Conservation (phyloP, 139 green algal genomes). For the Chlorella vulgaris region DNA sequence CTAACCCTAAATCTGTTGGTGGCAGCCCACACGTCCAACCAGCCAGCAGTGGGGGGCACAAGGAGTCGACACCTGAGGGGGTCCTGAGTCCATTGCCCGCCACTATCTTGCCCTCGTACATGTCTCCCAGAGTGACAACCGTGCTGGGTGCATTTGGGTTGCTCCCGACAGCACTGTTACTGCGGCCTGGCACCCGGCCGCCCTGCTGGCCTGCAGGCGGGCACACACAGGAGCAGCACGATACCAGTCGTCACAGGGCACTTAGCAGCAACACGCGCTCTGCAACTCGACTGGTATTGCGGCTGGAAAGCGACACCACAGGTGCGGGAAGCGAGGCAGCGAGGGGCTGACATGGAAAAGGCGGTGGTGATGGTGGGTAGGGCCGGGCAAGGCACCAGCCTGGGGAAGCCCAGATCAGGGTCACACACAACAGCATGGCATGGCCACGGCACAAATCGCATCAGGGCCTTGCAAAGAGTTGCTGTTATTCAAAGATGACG, state of each 20-base stretch:
- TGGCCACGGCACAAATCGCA: background rate
- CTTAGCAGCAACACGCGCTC: background rate
- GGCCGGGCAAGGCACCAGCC: background rate
- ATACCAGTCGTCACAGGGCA: background rate
- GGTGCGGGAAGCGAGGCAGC: too few species aligned
- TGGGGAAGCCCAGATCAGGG: background rate
- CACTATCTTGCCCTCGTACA: background rate
- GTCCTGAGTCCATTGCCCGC: background rate
- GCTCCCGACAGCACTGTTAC: background rate
- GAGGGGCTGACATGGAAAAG: background rate
- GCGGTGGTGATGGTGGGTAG: background rate
- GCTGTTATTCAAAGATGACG: too few species aligned
- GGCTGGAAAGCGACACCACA: too few species aligned
- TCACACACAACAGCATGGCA: too few species aligned
- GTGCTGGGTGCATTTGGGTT: background rate
- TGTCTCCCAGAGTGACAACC: background rate
- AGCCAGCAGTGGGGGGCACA: background rate
- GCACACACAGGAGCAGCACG: background rate
- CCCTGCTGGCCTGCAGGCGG: slow-evolving; percentile 4
- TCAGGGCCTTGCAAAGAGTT: background rate
- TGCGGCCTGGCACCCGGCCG: background rate
- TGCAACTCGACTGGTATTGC: background rate
- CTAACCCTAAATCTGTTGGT: too few species aligned
- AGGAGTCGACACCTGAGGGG: background rate
- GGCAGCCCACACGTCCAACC: background rate